phyloP scores from a whole-genome alignment of 2,329 filamentous ascomycete genomes.

The Talaromyces funiculosus region DNA sequence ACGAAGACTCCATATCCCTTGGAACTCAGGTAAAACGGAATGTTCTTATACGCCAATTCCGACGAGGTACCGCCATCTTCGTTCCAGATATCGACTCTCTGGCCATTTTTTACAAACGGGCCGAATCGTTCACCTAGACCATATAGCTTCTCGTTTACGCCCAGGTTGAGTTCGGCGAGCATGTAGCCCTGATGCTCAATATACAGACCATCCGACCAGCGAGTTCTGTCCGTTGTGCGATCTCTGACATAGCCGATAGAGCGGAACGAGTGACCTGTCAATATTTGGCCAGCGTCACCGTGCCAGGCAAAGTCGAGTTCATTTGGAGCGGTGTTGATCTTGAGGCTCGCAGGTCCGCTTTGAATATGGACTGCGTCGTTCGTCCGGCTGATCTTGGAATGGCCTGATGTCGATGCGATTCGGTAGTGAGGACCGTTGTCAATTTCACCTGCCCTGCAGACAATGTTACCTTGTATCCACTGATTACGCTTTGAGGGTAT shows the following conservation, averaged over 20 bases:
- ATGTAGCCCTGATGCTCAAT: slow-evolving; percentile 35
- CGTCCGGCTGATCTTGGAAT: slow-evolving; percentile 25
- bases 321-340: slow-evolving; percentile 31
- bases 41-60: slow-evolving; percentile 38
- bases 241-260: slow-evolving; percentile 38
- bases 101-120: slow-evolving; percentile 69
- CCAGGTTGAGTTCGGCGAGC: slow-evolving; percentile 34
- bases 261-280: slow-evolving; percentile 35
- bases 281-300: slow-evolving; percentile 20
- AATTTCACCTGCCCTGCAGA: slow-evolving; percentile 27
- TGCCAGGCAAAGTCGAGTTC: slow-evolving; percentile 29
- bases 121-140: slow-evolving; percentile 73
- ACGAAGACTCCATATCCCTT: slow-evolving; percentile 74
- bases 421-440: slow-evolving; percentile 35
- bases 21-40: slow-evolving; percentile 44
- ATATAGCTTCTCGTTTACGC: slow-evolving; percentile 60
- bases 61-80: slow-evolving; percentile 47
- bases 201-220: slow-evolving; percentile 32
- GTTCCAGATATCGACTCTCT: slow-evolving; percentile 61
- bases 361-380: slow-evolving; percentile 25
- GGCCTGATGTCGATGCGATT: slow-evolving; percentile 23
- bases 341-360: slow-evolving; percentile 29
- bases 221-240: slow-evolving; percentile 28
- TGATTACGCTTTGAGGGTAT: neutral
- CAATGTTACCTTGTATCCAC: neutral